Base-by-base conservation (phyloP, 805 yeast species). In the Diddensiella caesifluorescens region DNA sequence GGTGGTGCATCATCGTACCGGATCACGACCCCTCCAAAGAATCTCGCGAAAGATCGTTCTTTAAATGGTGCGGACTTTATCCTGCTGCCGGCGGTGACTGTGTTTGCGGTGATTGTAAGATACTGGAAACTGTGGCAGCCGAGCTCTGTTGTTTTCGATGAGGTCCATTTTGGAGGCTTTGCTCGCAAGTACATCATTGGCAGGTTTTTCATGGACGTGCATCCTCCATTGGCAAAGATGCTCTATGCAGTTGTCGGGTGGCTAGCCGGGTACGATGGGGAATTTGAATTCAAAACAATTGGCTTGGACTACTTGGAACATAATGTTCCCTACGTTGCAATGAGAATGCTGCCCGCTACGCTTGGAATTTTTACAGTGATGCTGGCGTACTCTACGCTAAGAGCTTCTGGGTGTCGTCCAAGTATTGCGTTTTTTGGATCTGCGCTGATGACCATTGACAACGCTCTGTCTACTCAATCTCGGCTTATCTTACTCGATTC, bases 141-240 rank as follows among this genome's bases (percentile, higher is more conserved):
- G 29, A 64, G 78, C 54, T 77, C 89, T 22, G 94, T 88, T 27
- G 95, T 90, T 9, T 85, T 85, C 51, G 95, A 88, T 62, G 98
- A 90, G 62, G 92, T 84, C 30, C 95, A 85, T 63, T 92, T 92
- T 56, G 98, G 98, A 43, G 94, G 94, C n/a, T 92, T 90, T 65
- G 95, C 96, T 23, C 73, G 81, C 45, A 79, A 84, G 63, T 92
- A 88, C 65, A 69, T 69, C 49, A 65, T 65, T 39, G 84, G 85
- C 19, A 67, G 71, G 30, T 80, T 76, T 57, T 81, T 79, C 60
- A 66, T 81, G 52, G 88, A 80, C 53, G 80, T 80, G 21, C 82
- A 81, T 49, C 89, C 90, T 7, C 89, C 90, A 3, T 63, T 83
- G 39, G 79, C 74, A 28, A 78, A 80, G 50, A 61, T 83, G 60